phyloP scores from a whole-genome alignment of 2,329 filamentous ascomycete genomes.

The Aspergillus terreus region DNA sequence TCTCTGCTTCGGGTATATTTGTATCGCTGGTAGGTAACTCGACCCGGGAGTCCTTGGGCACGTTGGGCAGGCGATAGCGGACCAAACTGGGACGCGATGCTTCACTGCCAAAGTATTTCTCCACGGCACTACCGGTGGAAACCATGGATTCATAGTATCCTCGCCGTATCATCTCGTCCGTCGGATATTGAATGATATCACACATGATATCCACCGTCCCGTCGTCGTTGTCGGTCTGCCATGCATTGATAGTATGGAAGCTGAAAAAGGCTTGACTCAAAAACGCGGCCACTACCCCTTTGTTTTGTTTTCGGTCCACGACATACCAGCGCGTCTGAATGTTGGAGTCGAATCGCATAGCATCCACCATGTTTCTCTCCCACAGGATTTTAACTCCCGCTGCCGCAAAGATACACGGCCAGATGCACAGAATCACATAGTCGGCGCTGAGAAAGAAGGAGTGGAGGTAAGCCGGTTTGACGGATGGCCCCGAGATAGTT shows the following conservation, averaged over 20 bases:
- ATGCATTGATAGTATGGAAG: conserved; percentile 75
- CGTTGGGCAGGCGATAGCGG: conserved; percentile 29
- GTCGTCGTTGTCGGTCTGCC: conserved; percentile 51
- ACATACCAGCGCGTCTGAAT: conserved; percentile 65
- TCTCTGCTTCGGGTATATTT: conserved; percentile 6
- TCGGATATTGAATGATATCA: conserved; percentile 63
- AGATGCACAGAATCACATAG: conserved; percentile 69
- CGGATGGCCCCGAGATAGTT: conserved; percentile 47
- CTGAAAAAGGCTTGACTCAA: conserved; percentile 67
- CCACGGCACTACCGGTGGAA: conserved; percentile 45
- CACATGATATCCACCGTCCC: conserved; percentile 52
- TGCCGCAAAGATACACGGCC: conserved; percentile 52
- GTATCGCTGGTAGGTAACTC: conserved; percentile 1
- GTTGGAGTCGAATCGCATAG: conserved; percentile 58
- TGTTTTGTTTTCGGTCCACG: conserved; percentile 59
- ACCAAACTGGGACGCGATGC: conserved; percentile 15
- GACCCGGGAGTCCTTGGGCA: conserved; percentile 18
- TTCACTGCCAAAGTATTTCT: conserved; percentile 31
- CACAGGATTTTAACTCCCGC: conserved; percentile 41
- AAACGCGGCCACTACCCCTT: conserved; percentile 64
- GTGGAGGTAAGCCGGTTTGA: conserved; percentile 66
- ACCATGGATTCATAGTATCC: conserved; percentile 68
- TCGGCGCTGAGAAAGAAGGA: conserved; percentile 69
- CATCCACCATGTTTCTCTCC: conserved; percentile 55
- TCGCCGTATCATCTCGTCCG: conserved; percentile 60